Percentiles rank a stretch among this genome's conserved stretches.
phyloP scores from a whole-genome alignment of 169 alveolate genomes.

The Eimeria praecox region DNA sequence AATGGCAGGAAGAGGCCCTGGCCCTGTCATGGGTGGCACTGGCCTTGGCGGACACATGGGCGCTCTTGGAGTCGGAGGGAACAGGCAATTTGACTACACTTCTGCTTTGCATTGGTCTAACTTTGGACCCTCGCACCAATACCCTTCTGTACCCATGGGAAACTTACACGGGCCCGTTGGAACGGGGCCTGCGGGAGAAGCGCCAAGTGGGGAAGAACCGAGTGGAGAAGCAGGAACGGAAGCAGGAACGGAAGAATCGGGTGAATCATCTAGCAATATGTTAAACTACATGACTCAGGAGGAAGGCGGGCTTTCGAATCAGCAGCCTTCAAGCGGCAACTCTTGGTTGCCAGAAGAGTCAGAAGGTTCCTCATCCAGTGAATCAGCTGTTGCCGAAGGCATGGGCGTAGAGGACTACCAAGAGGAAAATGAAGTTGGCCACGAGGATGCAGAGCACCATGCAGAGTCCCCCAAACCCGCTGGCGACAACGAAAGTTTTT shows the following conservation, averaged over 20 bases:
- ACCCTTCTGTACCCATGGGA: slow-evolving; percentile 32
- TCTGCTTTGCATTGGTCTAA: slow-evolving; percentile 43
- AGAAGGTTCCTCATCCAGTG: background rate
- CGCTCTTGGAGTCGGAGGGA: background rate
- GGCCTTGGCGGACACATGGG: background rate
- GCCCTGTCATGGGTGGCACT: background rate
- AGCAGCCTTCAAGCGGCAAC: slow-evolving; percentile 7
- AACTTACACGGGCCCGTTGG: background rate
- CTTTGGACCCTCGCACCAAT: slow-evolving; percentile 28
- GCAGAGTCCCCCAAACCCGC: background rate
- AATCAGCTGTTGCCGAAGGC: slow-evolving; percentile 19
- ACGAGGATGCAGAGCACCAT: background rate
- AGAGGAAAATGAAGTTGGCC: background rate
- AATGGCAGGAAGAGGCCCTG: background rate
- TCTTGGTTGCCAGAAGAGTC: background rate
- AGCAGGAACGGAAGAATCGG: background rate
- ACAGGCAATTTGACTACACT: background rate
- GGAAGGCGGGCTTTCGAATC: background rate
- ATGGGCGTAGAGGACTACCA: background rate
- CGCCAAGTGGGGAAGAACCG: background rate
- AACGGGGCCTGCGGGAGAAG: background rate
- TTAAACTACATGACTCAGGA: slow-evolving; percentile 18
- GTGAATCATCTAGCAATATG: background rate
- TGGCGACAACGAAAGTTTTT: background rate
- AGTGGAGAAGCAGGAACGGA: background rate